These are phyloP conservation scores for Debaryomyces maramus DNA, from an alignment of 805 yeast genomes.

Conservation along the genomic window DNA sequence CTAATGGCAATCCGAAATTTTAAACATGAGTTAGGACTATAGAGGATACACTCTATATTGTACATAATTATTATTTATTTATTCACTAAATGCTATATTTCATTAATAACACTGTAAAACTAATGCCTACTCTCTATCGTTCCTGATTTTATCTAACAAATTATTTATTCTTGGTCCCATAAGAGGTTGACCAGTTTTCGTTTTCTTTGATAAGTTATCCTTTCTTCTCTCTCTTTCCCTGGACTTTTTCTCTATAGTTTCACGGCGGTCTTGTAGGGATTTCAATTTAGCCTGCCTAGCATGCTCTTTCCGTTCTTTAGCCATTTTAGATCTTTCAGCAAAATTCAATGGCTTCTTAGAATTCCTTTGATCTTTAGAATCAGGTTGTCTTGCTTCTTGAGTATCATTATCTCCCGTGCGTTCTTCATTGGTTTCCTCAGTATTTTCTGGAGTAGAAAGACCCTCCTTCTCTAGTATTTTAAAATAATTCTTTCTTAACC, in stretches of 20 bases:
- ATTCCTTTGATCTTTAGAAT: constrained; percentile 19
- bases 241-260: constrained; percentile 35
- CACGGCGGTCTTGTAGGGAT: constrained; percentile 37
- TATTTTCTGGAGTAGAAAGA: constrained; percentile 14
- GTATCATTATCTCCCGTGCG: constrained; percentile 15
- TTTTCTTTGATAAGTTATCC: constrained; percentile 46
- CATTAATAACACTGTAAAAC: neutral
- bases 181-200: constrained; percentile 79
- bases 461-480: constrained; percentile 78
- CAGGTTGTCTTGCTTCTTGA: constrained; percentile 25
- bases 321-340: constrained; percentile 46
- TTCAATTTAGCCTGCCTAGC: constrained; percentile 40
- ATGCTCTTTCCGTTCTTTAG: constrained; percentile 47
- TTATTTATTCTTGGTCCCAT: constrained; percentile 88
- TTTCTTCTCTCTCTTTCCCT: constrained; percentile 45
- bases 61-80: constrained; percentile 3
- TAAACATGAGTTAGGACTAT: constrained; percentile 6
- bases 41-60: neutral
- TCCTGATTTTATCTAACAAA: constrained; percentile 72
- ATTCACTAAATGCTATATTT: constrained; percentile 1
- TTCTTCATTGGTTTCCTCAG: constrained; percentile 8
- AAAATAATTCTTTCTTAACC: constrained; percentile 78
- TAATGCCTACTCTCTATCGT: constrained; percentile 28
- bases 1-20: constrained; percentile 22
- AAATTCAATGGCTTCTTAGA: constrained; percentile 36